phyloP scores from a whole-genome alignment of 345 rosid genomes.

The Mangifera indica region DNA sequence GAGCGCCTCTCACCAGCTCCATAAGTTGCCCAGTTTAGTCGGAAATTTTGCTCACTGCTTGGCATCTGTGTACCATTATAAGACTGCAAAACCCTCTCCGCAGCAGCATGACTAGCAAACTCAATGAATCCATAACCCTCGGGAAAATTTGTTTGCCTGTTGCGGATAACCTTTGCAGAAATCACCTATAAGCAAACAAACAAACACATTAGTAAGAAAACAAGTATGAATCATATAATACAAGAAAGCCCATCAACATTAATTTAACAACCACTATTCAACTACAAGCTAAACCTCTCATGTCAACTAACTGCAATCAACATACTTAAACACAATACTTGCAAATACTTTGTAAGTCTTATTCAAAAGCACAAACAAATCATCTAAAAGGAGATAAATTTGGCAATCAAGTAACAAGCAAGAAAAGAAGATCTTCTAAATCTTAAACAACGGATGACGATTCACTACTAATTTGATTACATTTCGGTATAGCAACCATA shows the following conservation, averaged over 20 bases:
- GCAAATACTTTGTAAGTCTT: too few relatives aligned
- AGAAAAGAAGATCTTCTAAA: background rate
- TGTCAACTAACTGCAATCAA: background rate
- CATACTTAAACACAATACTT: background rate
- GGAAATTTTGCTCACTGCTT: constrained; percentile 63
- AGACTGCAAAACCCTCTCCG: constrained; percentile 76
- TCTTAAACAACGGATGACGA: too few relatives aligned
- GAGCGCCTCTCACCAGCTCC: constrained; percentile 89
- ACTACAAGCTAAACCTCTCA: background rate
- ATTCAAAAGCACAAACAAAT: background rate
- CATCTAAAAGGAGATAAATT: background rate
- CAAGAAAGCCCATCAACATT: too few relatives aligned
- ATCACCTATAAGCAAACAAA: constrained; percentile 38
- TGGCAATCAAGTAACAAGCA: background rate
- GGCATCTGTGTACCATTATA: constrained; percentile 88
- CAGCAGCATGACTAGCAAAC: constrained; percentile 60
- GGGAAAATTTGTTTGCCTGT: constrained; percentile 59
- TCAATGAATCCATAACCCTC: constrained; percentile 96
- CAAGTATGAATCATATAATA: too few relatives aligned
- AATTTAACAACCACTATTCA: background rate
- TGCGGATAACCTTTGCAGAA: constrained; percentile 87
- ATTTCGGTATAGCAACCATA: too few relatives aligned
- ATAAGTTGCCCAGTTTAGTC: constrained; percentile 89
- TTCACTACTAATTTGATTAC: too few relatives aligned
- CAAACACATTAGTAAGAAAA: too few relatives aligned